Percentiles rank a stretch among this genome's conserved stretches.
phyloP scores from a whole-genome alignment of 192 early-diverging fungal species.

The Neocallimastix lanati region DNA sequence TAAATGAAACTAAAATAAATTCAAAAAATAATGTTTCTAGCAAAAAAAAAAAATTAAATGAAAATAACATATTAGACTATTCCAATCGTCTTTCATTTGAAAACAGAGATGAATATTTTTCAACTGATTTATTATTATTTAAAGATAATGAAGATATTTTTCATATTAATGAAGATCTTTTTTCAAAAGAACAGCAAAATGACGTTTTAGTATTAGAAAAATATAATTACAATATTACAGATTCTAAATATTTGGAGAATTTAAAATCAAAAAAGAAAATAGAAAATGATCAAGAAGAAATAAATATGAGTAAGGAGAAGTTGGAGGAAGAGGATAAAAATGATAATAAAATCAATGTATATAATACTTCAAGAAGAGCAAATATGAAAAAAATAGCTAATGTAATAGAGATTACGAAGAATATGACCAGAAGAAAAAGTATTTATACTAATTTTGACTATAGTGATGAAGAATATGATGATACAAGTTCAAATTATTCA shows the following conservation, averaged over 20 bases:
- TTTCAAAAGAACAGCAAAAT: not conserved
- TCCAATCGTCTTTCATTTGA: not conserved
- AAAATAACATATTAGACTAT: too few relatives aligned
- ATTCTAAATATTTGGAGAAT: not conserved
- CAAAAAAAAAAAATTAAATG: too few relatives aligned
- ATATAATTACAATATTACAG: not conserved
- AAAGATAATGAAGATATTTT: not conserved
- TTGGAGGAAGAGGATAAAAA: not conserved
- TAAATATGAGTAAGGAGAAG: not conserved
- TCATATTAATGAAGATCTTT: not conserved
- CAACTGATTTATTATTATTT: not conserved
- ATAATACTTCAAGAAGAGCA: conserved; percentile 4
- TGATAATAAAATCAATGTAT: not conserved
- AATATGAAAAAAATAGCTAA: not conserved
- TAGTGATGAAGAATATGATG: not conserved
- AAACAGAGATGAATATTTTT: not conserved
- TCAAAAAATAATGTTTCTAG: too few relatives aligned
- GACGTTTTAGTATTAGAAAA: not conserved
- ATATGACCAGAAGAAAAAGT: not conserved
- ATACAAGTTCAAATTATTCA: too few relatives aligned
- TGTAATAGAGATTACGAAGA: not conserved
- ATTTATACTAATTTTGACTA: not conserved
- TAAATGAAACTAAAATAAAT: too few relatives aligned
- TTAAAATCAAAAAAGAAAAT: not conserved
- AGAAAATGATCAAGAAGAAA: not conserved